Evolutionary conservation across 202 grass and related monocot species (phyloP).

Genomic region (Setaria italica): DNA sequence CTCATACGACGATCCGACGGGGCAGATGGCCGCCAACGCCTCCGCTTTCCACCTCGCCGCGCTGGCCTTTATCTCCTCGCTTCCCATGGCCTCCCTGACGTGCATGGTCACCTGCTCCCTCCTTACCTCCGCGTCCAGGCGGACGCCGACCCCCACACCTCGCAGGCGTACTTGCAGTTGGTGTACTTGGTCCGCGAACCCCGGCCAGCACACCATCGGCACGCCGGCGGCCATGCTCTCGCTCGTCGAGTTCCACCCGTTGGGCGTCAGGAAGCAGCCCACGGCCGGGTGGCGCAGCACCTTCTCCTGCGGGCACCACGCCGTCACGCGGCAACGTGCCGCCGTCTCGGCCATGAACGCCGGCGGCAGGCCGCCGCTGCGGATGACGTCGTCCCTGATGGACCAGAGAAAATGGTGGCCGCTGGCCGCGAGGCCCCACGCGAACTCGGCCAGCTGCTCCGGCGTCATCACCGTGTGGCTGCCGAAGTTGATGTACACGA

Average conservation of each 20-base stretch:
- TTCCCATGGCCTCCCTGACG: neutral
- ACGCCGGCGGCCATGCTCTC: constrained; percentile 39
- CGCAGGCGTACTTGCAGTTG: constrained; percentile 51
- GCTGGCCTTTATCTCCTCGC: neutral
- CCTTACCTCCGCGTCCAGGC: neutral
- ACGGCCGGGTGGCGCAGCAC: neutral
- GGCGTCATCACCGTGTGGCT: constrained; percentile 62
- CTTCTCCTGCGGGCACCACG: constrained; percentile 2
- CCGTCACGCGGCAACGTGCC: neutral
- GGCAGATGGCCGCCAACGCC: neutral
- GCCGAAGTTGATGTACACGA: constrained; percentile 84
- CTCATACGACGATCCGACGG: neutral
- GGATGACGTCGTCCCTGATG: neutral
- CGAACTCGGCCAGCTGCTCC: constrained; percentile 57
- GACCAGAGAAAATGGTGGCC: neutral
- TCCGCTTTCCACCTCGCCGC: neutral
- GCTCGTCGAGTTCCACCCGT: constrained; percentile 46
- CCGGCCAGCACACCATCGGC: constrained; percentile 57
- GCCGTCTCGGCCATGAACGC: neutral
- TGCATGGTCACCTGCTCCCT: neutral
- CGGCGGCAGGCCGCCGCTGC: neutral
- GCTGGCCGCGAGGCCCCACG: constrained; percentile 48
- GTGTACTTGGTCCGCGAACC: constrained; percentile 54
- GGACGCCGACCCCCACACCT: neutral
- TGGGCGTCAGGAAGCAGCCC: constrained; percentile 4